phyloP scores from a whole-genome alignment of 495 filamentous ascomycete species.

The Talaromyces thailandensis region DNA sequence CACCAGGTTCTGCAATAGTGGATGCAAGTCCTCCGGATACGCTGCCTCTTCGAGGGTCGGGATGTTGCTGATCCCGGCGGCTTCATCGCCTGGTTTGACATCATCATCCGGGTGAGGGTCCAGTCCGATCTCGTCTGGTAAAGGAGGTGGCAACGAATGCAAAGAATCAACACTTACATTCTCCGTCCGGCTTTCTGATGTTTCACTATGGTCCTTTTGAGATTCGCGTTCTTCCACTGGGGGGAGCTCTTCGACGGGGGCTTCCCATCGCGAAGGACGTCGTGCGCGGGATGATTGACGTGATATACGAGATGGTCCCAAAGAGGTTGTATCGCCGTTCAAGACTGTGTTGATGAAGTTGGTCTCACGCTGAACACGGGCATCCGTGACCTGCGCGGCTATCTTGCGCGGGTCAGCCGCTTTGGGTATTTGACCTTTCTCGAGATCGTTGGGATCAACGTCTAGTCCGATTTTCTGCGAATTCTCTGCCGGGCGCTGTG shows the following conservation, averaged over 20 bases:
- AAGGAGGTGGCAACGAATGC: slow-evolving; percentile 9
- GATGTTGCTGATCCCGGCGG: slow-evolving; percentile 9
- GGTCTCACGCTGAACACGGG: slow-evolving; percentile 29
- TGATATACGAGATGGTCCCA: slow-evolving; percentile 16
- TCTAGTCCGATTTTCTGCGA: slow-evolving; percentile 28
- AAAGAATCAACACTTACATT: slow-evolving; percentile 15
- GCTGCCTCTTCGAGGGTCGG: slow-evolving; percentile 16
- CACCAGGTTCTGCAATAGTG: slow-evolving; percentile 28
- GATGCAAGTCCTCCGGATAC: slow-evolving; percentile 31
- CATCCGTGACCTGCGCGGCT: slow-evolving; percentile 34
- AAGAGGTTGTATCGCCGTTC: slow-evolving; percentile 15
- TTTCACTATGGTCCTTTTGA: slow-evolving; percentile 9
- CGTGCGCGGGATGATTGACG: slow-evolving; percentile 20
- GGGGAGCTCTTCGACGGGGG: slow-evolving; percentile 12
- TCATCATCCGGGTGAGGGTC: not conserved
- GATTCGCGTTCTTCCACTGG: slow-evolving; percentile 18
- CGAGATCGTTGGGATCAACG: slow-evolving; percentile 30
- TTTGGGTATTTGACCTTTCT: slow-evolving; percentile 25
- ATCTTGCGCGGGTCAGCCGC: slow-evolving; percentile 27
- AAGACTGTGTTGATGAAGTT: slow-evolving; percentile 33
- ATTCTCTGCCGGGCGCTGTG: slow-evolving; percentile 23
- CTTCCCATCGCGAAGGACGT: slow-evolving; percentile 16
- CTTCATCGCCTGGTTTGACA: slow-evolving; percentile 8
- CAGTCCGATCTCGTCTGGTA: slow-evolving; percentile 11
- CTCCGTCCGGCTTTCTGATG: slow-evolving; percentile 3